These are phyloP conservation scores for Tillandsia leiboldiana DNA, from an alignment of 176 grass and related monocot genomes.

Conservation along the genomic window DNA sequence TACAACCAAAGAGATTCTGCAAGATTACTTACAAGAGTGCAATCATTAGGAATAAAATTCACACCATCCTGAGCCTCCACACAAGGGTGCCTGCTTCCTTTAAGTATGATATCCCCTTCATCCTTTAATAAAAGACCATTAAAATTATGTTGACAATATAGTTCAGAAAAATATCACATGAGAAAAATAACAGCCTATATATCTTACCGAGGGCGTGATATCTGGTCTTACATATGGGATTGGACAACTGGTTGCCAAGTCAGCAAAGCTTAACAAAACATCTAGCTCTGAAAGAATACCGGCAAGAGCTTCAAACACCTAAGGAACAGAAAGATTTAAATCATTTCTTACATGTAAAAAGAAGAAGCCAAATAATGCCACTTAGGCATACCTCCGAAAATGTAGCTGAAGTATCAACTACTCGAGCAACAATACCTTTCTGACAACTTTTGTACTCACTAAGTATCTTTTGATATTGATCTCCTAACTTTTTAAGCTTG, in stretches of 20 bases:
- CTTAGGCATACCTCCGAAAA: constrained; percentile 70
- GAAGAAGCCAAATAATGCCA: constrained; percentile 13
- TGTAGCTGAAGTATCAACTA: constrained; percentile 57
- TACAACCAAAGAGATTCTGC: constrained; percentile 6
- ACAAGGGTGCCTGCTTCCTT: constrained; percentile 94
- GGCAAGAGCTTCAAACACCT: constrained; percentile 88
- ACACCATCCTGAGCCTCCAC: constrained; percentile 94
- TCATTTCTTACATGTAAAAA: constrained; percentile 1
- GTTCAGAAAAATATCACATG: constrained; percentile 10
- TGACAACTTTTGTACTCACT: constrained; percentile 66
- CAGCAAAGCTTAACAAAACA: constrained; percentile 93
- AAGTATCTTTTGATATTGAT: constrained; percentile 70
- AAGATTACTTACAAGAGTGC: constrained; percentile 57
- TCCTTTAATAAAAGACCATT: constrained; percentile 39
- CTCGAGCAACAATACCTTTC: constrained; percentile 57
- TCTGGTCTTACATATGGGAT: constrained; percentile 88
- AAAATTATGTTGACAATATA: not conserved
- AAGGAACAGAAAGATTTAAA: constrained; percentile 20
- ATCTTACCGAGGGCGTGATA: constrained; percentile 71
- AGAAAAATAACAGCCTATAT: constrained; percentile 15
- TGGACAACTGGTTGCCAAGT: constrained; percentile 71
- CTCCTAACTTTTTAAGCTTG: constrained; percentile 88
- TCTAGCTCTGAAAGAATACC: constrained; percentile 69
- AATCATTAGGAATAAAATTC: constrained; percentile 96
- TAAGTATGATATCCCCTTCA: constrained; percentile 84